Evolutionary conservation across 768 basidiomycete species (phyloP).

Genomic region (Mycena vulgaris): DNA sequence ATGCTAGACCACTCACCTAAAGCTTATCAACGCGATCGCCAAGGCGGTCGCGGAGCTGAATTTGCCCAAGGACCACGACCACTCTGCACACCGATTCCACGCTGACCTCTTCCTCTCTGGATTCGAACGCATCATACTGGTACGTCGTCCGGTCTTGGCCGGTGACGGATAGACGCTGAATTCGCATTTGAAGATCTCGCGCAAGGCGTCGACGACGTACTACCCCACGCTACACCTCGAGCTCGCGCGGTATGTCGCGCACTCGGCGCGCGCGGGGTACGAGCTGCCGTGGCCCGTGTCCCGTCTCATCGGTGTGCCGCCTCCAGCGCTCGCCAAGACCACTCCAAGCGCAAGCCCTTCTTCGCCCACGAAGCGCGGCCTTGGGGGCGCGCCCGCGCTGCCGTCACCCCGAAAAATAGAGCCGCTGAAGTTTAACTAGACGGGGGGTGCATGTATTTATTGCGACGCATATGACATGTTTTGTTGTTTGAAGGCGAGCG

Average conservation of each 20-base stretch:
- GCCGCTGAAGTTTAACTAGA: constrained; percentile 31
- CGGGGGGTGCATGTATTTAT: background rate
- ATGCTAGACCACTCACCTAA: constrained; percentile 85
- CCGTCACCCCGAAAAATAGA: constrained; percentile 32
- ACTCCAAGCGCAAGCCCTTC: constrained; percentile 21
- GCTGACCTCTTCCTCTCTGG: constrained; percentile 91
- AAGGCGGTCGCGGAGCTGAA: constrained; percentile 75
- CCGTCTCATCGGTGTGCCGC: constrained; percentile 86
- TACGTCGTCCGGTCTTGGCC: constrained; percentile 49
- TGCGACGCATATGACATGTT: background rate
- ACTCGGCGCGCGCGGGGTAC: constrained; percentile 75
- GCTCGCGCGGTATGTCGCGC: constrained; percentile 86
- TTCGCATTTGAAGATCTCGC: constrained; percentile 75
- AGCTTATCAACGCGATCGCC: constrained; percentile 86
- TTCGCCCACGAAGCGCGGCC: constrained; percentile 34
- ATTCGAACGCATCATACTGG: constrained; percentile 90
- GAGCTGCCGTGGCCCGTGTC: constrained; percentile 88
- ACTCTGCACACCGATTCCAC: constrained; percentile 88
- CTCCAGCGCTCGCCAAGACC: constrained; percentile 69
- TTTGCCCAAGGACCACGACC: constrained; percentile 76
- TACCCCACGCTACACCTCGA: constrained; percentile 97
- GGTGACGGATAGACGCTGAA: background rate
- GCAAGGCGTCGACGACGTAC: constrained; percentile 95
- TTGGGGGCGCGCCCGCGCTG: constrained; percentile 25
- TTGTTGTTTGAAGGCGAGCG: background rate